Evolutionary conservation across 225 moss, liverwort and hornwort genomes (phyloP), one percentile per base, ranked within the genome.

Genomic region (Bryum argenteum): DNA sequence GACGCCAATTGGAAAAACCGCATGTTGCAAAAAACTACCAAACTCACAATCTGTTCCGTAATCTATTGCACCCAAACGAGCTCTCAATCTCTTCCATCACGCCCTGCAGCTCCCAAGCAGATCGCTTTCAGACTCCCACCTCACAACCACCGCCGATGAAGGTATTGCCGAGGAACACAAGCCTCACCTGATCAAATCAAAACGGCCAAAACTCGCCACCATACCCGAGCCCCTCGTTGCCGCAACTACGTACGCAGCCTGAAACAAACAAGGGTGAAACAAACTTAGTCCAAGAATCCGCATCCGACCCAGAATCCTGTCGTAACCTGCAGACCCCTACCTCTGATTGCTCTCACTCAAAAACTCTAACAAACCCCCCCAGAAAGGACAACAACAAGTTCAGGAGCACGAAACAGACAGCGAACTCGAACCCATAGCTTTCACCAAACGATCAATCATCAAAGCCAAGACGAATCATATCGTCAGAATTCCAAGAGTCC

Each of bases 41-140:
- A 77, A 24, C 8, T 24, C 53, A 21, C 67, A 22, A 19, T 24
- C 19, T 55, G 12, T 43, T 69, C 59, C 39, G 65, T 22, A 61
- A 50, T 51, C 47, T 22, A 28, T 5, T 33, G 58, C 17, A 26
- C 71, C 58, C 44, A 64, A 51, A 26, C 8, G 55, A 41, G 33
- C 37, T 18, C 74, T 66, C 66, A 55, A 61, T 18, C 16, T 15
- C 66, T 50, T 54, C 61, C 65, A 74, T 70, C 70, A 42, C 55
- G 42, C 23, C 71, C 74, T 71, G 61, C 58, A 66, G 61, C 14
- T 48, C 15, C 41, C 45, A 4, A 20, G 33, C 41, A 52, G 18
- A 16, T 38, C 38, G 4, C 52, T 18, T 28, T 50, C 9, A 15
- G 2, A 63, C 3, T n/a, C 6, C 8, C 12, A 7, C 12, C 13